Evolutionary conservation across 2,329 filamentous ascomycete species (phyloP), one percentile per base, ranked within the genome.

Genomic region (Ophiostoma pallidulum): DNA sequence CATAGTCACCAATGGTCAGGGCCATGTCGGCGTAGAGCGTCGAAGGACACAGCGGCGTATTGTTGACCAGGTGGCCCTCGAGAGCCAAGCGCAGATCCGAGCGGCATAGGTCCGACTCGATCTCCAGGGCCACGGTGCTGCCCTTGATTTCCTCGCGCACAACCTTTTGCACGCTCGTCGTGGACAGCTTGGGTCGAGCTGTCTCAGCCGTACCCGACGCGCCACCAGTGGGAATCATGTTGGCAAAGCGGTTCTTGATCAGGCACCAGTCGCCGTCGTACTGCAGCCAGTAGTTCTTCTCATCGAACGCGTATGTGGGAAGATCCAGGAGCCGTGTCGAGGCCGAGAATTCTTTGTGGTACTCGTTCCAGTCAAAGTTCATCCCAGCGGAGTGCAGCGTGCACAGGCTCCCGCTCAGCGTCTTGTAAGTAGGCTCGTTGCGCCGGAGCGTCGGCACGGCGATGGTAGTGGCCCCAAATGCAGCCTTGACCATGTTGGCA

Each of bases 261-360:
- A 88, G 68, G 19, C 73, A 77, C 79, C 82, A 89, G 62, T 88
- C 80, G 52, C 85, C 82, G 52, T 73, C 64, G 58, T 78, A 80
- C 56, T 73, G 69, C 36, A 78, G 68, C 76, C 77, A 80, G 60
- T 88, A 87, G 54, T 77, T 82, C 69, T 86, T 86, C 56, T 78
- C 69, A 57, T 89, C 80, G 65, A 84, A 90, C 0, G 73, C 72
- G 60, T 89, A 90, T 1, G 75, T 74, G 0, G 85, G 85, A 1
- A 89, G 66, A 6, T 76, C 68, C 6, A 86, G 64, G 9, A 88
- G 68, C 4, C 63, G 62, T 3, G 67, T 61, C 12, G 61, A 64
- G 0, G 55, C 47, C 18, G 58, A 56, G 53, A 73, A 74, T 50
- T 70, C 66, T 46, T 73, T 66, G 54, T 85, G 78, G 58, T 77